Evolutionary conservation across 495 filamentous ascomycete species (phyloP).

Genomic region (Chaetomium fimeti): DNA sequence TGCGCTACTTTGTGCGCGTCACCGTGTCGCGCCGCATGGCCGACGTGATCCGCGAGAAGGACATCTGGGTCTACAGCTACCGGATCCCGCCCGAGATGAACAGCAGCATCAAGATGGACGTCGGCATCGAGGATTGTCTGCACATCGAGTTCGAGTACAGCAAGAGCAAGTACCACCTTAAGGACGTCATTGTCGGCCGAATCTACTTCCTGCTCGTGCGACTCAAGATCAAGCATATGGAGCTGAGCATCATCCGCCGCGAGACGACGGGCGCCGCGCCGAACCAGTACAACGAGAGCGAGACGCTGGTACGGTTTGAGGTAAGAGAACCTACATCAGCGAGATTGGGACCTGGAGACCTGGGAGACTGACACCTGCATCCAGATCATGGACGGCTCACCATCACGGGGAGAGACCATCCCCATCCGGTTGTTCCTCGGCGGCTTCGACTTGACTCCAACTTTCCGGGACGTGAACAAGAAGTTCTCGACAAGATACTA

Average conservation of each 20-base stretch:
- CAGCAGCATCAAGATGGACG: slow-evolving; percentile 99
- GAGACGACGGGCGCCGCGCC: slow-evolving; percentile 97
- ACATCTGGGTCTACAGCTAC: slow-evolving; percentile 99
- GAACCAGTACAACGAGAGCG: slow-evolving; percentile 99
- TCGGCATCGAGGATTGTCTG: slow-evolving; percentile 98
- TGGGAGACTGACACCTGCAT: background rate
- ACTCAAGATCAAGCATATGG: slow-evolving; percentile 99
- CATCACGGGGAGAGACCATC: slow-evolving; percentile 95
- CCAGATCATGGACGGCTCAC: slow-evolving; percentile 98
- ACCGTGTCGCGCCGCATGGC: slow-evolving; percentile 96
- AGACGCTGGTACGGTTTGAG: slow-evolving; percentile 97
- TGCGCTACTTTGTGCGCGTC: slow-evolving; percentile 97
- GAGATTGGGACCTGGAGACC: background rate
- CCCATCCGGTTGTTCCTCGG: slow-evolving; percentile 97
- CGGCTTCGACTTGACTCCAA: slow-evolving; percentile 95
- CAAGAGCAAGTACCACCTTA: slow-evolving; percentile 98
- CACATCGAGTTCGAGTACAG: slow-evolving; percentile 99
- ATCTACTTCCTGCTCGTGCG: slow-evolving; percentile 98
- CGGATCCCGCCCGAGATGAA: slow-evolving; percentile 98
- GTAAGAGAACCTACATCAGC: slow-evolving; percentile 45
- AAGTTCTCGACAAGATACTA: slow-evolving; percentile 99
- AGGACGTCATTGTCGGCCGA: slow-evolving; percentile 97
- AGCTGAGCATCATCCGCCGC: slow-evolving; percentile 93
- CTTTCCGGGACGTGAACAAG: slow-evolving; percentile 99
- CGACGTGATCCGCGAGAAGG: slow-evolving; percentile 97